phyloP scores from a whole-genome alignment of 805 yeast species.

The Saccharomycopsis malanga region DNA sequence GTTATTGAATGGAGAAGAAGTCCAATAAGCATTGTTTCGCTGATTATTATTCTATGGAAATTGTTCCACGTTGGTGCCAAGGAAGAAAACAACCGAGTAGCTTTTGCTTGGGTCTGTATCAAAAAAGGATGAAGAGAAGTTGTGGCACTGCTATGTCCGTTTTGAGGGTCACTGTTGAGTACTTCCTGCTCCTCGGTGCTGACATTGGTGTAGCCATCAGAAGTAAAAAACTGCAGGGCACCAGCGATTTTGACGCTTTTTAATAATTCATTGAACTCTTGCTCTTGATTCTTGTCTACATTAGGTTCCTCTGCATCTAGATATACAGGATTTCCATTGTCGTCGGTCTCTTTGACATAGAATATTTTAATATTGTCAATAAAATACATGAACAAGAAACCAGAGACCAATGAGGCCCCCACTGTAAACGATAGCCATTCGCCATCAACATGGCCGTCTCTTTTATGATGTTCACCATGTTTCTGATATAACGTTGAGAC shows the following conservation, averaged over 20 bases:
- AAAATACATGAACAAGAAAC: slow-evolving; percentile 47
- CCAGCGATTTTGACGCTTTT: background rate
- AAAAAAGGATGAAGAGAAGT: background rate
- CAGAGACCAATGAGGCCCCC: slow-evolving; percentile 45
- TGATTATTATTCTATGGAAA: slow-evolving; percentile 28
- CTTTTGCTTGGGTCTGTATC: background rate
- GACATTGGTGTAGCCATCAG: background rate
- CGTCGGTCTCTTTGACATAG: slow-evolving; percentile 8
- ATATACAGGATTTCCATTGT: background rate
- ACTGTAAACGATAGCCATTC: slow-evolving; percentile 25
- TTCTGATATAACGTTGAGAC: slow-evolving; percentile 36
- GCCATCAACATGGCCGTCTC: background rate
- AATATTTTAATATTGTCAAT: slow-evolving; percentile 36
- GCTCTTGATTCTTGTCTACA: background rate
- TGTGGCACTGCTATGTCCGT: background rate
- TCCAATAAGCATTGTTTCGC: slow-evolving; percentile 50
- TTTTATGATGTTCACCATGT: background rate
- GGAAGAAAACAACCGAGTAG: background rate
- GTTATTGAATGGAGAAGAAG: slow-evolving; percentile 59
- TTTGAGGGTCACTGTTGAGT: background rate
- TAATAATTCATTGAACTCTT: background rate
- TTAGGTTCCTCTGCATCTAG: background rate
- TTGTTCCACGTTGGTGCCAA: slow-evolving; percentile 24
- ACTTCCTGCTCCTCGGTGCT: background rate
- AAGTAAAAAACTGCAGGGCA: too few relatives aligned